Conservation (phyloP, 2,329 filamentous ascomycete genomes). For the Alternaria atra region DNA sequence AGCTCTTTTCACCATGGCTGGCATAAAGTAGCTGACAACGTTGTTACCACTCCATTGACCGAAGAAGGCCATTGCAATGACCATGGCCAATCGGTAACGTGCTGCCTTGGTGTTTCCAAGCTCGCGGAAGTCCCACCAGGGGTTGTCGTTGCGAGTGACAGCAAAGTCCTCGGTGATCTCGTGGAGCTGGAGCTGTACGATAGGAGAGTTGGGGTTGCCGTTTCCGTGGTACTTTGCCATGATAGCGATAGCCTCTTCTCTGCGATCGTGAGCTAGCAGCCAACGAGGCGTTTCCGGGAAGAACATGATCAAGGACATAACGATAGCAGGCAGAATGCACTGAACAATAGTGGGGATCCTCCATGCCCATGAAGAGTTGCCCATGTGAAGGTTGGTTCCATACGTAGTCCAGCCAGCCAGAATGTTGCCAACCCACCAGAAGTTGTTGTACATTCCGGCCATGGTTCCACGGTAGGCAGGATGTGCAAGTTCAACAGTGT, state of each 20-base stretch:
- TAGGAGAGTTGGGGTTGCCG: constrained; percentile 49
- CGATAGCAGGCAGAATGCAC: constrained; percentile 48
- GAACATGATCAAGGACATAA: constrained; percentile 58
- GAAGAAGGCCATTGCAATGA: constrained; percentile 54
- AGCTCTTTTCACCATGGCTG: constrained; percentile 5
- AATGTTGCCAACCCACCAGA: constrained; percentile 61
- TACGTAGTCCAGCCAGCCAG: constrained; percentile 64
- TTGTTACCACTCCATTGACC: constrained; percentile 55
- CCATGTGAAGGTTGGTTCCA: constrained; percentile 48
- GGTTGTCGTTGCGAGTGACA: constrained; percentile 40
- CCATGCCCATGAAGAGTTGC: constrained; percentile 62
- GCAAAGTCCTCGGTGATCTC: constrained; percentile 49
- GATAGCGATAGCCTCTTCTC: constrained; percentile 65
- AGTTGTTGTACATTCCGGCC: constrained; percentile 65
- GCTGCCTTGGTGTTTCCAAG: constrained; percentile 43
- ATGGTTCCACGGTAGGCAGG: constrained; percentile 68
- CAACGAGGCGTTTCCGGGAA: constrained; percentile 19
- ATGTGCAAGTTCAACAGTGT: constrained; percentile 68
- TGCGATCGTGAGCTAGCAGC: constrained; percentile 62
- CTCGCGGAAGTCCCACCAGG: constrained; percentile 49
- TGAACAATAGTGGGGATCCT: constrained; percentile 51
- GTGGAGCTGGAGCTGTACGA: constrained; percentile 49
- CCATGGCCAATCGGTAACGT: constrained; percentile 49
- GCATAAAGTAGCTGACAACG: constrained; percentile 46
- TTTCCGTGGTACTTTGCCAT: constrained; percentile 67